Conservation (phyloP, 2,329 filamentous ascomycete species). For the Colletotrichum sp. region DNA sequence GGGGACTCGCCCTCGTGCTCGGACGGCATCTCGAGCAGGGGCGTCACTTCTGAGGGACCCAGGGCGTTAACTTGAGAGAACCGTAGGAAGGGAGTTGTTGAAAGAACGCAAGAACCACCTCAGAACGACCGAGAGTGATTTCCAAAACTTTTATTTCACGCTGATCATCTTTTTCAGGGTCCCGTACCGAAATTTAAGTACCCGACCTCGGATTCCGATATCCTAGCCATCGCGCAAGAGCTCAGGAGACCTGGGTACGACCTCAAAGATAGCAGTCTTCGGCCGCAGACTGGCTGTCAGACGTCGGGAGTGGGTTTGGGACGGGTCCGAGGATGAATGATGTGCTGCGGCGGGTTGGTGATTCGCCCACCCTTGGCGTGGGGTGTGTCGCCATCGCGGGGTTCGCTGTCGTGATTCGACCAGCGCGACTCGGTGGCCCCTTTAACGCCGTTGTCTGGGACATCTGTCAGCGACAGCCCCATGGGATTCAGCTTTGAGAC, state of each 20-base stretch:
- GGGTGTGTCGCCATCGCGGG: constrained; percentile 22
- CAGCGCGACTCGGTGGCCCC: neutral
- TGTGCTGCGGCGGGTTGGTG: constrained; percentile 14
- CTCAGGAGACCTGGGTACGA: neutral
- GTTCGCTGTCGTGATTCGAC: constrained; percentile 18
- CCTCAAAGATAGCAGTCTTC: neutral
- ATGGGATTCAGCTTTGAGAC: neutral
- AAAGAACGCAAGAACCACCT: neutral
- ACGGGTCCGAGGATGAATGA: neutral
- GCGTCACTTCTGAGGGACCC: constrained; percentile 12
- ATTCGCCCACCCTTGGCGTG: constrained; percentile 16
- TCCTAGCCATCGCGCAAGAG: constrained; percentile 11
- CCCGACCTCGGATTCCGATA: constrained; percentile 1
- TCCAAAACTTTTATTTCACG: neutral
- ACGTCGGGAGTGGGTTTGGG: neutral
- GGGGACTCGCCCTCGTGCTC: constrained; percentile 13
- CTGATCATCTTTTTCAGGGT: neutral
- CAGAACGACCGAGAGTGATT: neutral
- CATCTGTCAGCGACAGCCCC: neutral
- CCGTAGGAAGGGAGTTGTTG: neutral
- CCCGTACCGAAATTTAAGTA: constrained; percentile 13
- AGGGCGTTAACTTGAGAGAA: neutral
- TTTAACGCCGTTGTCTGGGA: neutral
- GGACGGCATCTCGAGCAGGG: constrained; percentile 14
- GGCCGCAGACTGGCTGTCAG: neutral